Evolutionary conservation across 805 yeast genomes (phyloP).

Genomic region (Myxozyma mucilagina): DNA sequence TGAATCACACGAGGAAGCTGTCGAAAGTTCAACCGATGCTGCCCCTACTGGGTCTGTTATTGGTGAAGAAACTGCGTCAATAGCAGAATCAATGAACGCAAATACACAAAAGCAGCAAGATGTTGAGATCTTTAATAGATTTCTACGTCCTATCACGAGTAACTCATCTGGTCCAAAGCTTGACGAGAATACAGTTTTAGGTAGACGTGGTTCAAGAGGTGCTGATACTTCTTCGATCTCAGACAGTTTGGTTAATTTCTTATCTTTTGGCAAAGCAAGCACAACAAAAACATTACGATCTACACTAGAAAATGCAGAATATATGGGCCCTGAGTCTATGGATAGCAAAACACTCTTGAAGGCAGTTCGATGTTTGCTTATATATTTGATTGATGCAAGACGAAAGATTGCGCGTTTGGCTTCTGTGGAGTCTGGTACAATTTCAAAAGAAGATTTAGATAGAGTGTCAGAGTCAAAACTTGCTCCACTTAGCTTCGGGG

Average conservation of each 20-base stretch:
- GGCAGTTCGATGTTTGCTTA: constrained; percentile 42
- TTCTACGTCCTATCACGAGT: constrained; percentile 19
- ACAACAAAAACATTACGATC: constrained; percentile 12
- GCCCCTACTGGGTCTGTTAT: not conserved
- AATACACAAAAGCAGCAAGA: constrained; percentile 14
- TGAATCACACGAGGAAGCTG: not conserved
- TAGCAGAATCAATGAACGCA: constrained; percentile 12
- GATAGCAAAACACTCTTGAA: constrained; percentile 15
- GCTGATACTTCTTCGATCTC: constrained; percentile 20
- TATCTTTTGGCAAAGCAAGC: constrained; percentile 20
- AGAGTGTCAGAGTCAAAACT: constrained; percentile 12
- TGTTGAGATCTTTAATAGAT: constrained; percentile 26
- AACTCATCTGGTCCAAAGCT: constrained; percentile 1
- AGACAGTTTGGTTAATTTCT: constrained; percentile 21
- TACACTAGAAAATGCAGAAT: constrained; percentile 1
- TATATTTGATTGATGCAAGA: constrained; percentile 53
- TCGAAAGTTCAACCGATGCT: not conserved
- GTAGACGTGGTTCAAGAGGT: not conserved
- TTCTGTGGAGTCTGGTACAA: constrained; percentile 22
- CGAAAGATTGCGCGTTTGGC: constrained; percentile 45
- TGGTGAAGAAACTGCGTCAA: constrained; percentile 8
- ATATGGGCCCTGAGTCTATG: constrained; percentile 13
- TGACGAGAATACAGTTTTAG: not conserved
- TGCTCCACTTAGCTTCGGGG: constrained; percentile 32
- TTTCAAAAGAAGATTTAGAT: constrained; percentile 24